Evolutionary conservation across 163 green algal species (phyloP).

Genomic region (Smithsoniella earleae): DNA sequence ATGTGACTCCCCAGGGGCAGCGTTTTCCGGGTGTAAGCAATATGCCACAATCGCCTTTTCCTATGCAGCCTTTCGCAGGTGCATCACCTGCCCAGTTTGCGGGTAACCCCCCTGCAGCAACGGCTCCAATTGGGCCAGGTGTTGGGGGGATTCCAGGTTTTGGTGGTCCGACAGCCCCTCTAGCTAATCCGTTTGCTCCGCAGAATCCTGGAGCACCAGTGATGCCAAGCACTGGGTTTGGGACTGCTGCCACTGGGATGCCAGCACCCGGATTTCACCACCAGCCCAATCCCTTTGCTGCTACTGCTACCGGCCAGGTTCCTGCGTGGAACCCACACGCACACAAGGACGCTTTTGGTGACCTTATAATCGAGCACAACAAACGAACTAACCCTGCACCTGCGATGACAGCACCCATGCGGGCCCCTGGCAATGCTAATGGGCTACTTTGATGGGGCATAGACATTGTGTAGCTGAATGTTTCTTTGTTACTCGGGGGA

Average conservation of each 20-base stretch:
- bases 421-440: not conserved
- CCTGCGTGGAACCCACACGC: slow-evolving; percentile 19
- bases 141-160: too few species aligned
- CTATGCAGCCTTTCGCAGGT: too few species aligned
- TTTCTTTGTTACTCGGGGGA: too few species aligned
- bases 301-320: not conserved
- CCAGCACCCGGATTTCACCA: not conserved
- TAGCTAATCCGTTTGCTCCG: slow-evolving; percentile 8
- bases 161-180: too few species aligned
- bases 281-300: not conserved
- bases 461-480: too few species aligned
- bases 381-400: slow-evolving; percentile 19
- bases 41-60: too few species aligned
- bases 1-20: too few species aligned
- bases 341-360: slow-evolving; percentile 17
- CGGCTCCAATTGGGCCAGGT: not conserved
- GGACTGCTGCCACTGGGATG: slow-evolving; percentile 9
- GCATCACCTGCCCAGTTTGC: too few species aligned
- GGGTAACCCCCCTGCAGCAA: not conserved
- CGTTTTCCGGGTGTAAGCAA: too few species aligned
- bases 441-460: too few species aligned
- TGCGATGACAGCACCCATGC: slow-evolving; percentile 14
- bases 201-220: not conserved
- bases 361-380: slow-evolving; percentile 30
- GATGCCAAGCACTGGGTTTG: not conserved